A percentile compares a stretch with the other conserved stretches of the same genome.
Conservation (phyloP, 768 basidiomycete species). For the Rhodotorula paludigena region DNA sequence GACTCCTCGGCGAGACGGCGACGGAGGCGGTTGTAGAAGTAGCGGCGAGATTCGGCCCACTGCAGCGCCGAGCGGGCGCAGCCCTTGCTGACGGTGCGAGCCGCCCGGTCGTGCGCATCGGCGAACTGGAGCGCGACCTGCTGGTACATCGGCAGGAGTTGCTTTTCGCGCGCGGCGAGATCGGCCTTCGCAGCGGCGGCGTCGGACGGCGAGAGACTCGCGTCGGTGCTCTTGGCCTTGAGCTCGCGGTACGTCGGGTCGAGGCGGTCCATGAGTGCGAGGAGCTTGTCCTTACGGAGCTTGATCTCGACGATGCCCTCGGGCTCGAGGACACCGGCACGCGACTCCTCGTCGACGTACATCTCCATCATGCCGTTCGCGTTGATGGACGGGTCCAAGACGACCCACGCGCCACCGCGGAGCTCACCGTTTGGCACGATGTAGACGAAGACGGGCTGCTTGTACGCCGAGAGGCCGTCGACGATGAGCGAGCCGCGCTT, state of each 20-base stretch:
- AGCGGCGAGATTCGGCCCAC: conserved; percentile 42
- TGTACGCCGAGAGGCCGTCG: conserved; percentile 93
- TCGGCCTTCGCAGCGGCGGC: conserved; percentile 64
- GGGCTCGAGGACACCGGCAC: conserved; percentile 90
- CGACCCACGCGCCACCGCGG: conserved; percentile 98
- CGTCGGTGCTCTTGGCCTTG: conserved; percentile 74
- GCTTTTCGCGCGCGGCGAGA: conserved; percentile 68
- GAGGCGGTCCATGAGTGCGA: conserved; percentile 84
- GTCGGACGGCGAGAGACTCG: conserved; percentile 67
- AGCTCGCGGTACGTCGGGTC: conserved; percentile 74
- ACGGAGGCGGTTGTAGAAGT: conserved; percentile 51
- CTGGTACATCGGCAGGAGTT: conserved; percentile 83
- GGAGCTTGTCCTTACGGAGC: conserved; percentile 89
- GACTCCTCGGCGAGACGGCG: conserved; percentile 46
- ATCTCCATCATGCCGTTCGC: conserved; percentile 90
- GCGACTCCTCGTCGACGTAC: conserved; percentile 88
- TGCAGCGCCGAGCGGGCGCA: conserved; percentile 43
- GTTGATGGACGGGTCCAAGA: conserved; percentile 96
- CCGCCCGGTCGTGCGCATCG: conserved; percentile 73
- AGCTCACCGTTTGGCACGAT: conserved; percentile 98
- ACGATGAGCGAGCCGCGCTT: conserved; percentile 61
- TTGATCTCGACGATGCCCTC: conserved; percentile 98
- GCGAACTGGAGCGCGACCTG: conserved; percentile 90
- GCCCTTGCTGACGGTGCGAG: conserved; percentile 43
- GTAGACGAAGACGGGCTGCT: conserved; percentile 96